These are phyloP conservation scores for Scolecobasidium constrictum DNA, from an alignment of 2,329 filamentous ascomycete species.

Conservation along the genomic window DNA sequence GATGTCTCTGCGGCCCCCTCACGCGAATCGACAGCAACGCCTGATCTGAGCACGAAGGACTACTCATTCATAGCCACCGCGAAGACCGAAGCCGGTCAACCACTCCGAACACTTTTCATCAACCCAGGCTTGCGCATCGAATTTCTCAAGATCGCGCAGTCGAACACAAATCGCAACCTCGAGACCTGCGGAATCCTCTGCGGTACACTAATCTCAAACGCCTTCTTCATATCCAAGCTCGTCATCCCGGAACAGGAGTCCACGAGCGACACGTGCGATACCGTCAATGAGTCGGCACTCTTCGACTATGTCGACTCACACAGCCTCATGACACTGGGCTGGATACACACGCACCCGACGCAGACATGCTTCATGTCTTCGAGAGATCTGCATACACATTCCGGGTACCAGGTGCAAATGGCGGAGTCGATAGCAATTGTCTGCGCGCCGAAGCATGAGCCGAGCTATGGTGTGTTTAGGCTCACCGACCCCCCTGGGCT, in stretches of 20 bases:
- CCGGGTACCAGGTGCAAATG: conserved; percentile 91
- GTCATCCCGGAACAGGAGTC: conserved; percentile 85
- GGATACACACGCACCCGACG: conserved; percentile 96
- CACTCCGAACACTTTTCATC: conserved; percentile 79
- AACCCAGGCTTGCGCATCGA: conserved; percentile 60
- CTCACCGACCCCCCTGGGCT: conserved; percentile 88
- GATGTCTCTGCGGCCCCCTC: conserved; percentile 11
- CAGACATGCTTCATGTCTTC: conserved; percentile 98
- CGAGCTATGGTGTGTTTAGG: conserved; percentile 84
- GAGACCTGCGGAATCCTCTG: conserved; percentile 95
- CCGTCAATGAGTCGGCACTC: conserved; percentile 70
- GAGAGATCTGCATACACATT: conserved; percentile 84
- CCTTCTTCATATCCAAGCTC: conserved; percentile 78
- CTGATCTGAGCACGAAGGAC: conserved; percentile 39
- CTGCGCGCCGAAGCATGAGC: conserved; percentile 72
- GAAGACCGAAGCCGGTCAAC: conserved; percentile 79
- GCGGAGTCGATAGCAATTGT: conserved; percentile 95
- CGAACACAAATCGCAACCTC: conserved; percentile 71
- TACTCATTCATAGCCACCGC: conserved; percentile 77
- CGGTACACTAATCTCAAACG: conserved; percentile 83
- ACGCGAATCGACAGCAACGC: conserved; percentile 20
- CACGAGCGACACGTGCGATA: conserved; percentile 91
- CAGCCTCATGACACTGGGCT: conserved; percentile 77
- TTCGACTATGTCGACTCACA: conserved; percentile 84
- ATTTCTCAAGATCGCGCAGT: conserved; percentile 63